These are phyloP conservation scores for Claviceps fusiformis DNA, from an alignment of 2,329 filamentous ascomycete species.

Conservation along the genomic window DNA sequence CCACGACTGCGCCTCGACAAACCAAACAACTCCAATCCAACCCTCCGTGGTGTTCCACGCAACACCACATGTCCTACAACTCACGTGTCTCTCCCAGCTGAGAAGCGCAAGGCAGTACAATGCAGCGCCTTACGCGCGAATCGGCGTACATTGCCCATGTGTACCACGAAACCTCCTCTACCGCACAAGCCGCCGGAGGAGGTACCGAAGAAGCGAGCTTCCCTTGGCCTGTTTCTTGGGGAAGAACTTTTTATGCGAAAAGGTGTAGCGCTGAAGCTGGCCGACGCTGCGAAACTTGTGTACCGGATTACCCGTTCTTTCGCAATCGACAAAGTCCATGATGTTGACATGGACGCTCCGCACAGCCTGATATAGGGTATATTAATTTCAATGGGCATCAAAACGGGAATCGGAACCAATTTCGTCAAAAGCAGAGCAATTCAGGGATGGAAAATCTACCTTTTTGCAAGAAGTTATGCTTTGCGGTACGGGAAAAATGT, in stretches of 20 bases:
- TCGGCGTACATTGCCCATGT: background rate
- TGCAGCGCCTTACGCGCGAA: too few species aligned
- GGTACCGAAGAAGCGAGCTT: background rate
- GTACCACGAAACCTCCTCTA: background rate
- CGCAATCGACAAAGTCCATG: constrained; percentile 3
- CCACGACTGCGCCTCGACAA: too few species aligned
- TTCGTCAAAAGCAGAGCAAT: too few species aligned
- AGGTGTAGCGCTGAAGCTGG: background rate
- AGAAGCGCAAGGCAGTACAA: too few species aligned
- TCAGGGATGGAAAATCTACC: too few species aligned
- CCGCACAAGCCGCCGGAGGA: background rate
- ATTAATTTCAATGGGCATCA: background rate
- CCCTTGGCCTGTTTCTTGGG: background rate
- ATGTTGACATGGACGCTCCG: constrained; percentile 1
- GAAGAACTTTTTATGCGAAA: background rate
- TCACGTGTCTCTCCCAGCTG: too few species aligned
- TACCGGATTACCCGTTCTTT: background rate
- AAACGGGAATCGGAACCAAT: too few species aligned
- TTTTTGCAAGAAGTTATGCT: background rate
- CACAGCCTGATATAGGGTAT: background rate
- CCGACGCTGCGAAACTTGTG: background rate
- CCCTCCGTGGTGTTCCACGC: too few species aligned
- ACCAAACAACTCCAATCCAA: too few species aligned
- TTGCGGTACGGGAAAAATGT: background rate
- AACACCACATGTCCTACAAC: too few species aligned